Conservation (phyloP, 169 alveolate species). For the Cryptosporidium andersoni region DNA sequence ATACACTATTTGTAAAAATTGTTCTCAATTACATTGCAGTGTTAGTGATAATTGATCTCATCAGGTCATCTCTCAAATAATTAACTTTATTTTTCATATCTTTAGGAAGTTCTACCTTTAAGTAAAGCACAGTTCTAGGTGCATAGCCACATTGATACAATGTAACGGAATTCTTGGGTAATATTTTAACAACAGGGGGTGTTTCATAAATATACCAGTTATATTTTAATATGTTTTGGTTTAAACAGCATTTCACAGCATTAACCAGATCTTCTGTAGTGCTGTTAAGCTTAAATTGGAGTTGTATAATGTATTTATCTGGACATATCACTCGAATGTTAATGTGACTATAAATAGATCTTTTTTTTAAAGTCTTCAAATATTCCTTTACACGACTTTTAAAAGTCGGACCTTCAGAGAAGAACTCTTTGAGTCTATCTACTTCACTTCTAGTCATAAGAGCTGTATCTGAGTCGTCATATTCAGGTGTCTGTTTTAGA, state of each 20-base stretch:
- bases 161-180: constrained; percentile 19
- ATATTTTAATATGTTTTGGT: constrained; percentile 34
- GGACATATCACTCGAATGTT: constrained; percentile 48
- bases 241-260: constrained; percentile 37
- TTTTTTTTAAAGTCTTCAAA: constrained; percentile 18
- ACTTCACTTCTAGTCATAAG: constrained; percentile 9
- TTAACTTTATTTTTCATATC: constrained; percentile 21
- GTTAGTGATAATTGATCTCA: background rate
- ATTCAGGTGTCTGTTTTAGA: background rate
- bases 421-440: constrained; percentile 37
- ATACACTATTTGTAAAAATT: too few relatives aligned
- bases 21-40: too few relatives aligned
- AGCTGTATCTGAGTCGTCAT: background rate
- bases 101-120: constrained; percentile 59
- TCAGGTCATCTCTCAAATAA: constrained; percentile 26
- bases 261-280: constrained; percentile 49
- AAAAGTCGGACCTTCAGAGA: constrained; percentile 25
- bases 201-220: constrained; percentile 53
- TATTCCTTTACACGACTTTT: constrained; percentile 52
- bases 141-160: constrained; percentile 40
- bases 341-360: constrained; percentile 19
- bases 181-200: constrained; percentile 45
- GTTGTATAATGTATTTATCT: constrained; percentile 53
- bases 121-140: constrained; percentile 62
- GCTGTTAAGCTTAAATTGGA: constrained; percentile 48